Evolutionary conservation across 495 filamentous ascomycete species (phyloP).

Genomic region (Aspergillus homomorphus): DNA sequence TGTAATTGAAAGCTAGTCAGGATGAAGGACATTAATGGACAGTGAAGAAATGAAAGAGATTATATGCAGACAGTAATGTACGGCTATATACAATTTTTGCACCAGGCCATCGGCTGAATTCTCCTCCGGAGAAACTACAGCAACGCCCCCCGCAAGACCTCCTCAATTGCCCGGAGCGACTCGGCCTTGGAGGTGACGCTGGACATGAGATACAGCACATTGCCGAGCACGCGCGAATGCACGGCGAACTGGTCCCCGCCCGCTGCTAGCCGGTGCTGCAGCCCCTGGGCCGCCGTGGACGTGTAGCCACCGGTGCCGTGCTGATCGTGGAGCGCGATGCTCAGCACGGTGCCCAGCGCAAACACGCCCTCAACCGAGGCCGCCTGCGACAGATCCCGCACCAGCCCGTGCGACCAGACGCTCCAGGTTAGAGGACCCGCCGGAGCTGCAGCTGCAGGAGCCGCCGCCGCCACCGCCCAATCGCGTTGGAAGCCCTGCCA

Average conservation of each 20-base stretch:
- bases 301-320: conserved; percentile 59
- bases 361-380: conserved; percentile 59
- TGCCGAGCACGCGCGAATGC: conserved; percentile 71
- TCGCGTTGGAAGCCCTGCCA: conserved; percentile 49
- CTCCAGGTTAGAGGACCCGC: conserved; percentile 53
- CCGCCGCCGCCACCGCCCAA: conserved; percentile 28
- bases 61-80: too few species aligned
- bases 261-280: conserved; percentile 53
- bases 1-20: too few species aligned
- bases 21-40: too few species aligned
- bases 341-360: conserved; percentile 68
- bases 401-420: conserved; percentile 58
- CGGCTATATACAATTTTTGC: too few species aligned
- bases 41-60: too few species aligned
- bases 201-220: conserved; percentile 76
- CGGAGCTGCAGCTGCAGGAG: conserved; percentile 7
- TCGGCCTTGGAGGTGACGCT: conserved; percentile 56
- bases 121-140: conserved; percentile 9
- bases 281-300: conserved; percentile 57
- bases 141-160: conserved; percentile 30
- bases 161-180: conserved; percentile 49
- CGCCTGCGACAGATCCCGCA: conserved; percentile 52
- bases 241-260: conserved; percentile 51
- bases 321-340: conserved; percentile 55
- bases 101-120: background rate